phyloP scores from a whole-genome alignment of 257 asterid genomes.

The Fraxinus excelsior region DNA sequence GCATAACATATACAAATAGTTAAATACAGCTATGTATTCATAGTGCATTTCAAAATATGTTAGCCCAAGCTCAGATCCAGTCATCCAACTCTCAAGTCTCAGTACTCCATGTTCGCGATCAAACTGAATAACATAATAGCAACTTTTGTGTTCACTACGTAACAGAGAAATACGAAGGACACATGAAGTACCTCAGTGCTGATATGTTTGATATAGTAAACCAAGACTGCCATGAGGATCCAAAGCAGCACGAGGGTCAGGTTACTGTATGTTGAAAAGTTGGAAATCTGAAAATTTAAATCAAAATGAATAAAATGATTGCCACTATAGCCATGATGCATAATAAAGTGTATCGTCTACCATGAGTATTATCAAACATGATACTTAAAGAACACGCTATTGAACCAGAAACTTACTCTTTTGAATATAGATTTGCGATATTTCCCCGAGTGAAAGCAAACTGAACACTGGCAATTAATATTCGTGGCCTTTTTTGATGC shows the following conservation, averaged over 20 bases:
- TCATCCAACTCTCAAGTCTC: background rate
- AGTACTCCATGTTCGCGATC: background rate
- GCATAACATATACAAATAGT: background rate
- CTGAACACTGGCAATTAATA: slow-evolving; percentile 80
- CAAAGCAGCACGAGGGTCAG: slow-evolving; percentile 91
- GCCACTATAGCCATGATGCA: background rate
- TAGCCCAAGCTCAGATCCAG: background rate
- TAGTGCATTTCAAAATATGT: background rate
- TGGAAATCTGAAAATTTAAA: slow-evolving; percentile 70
- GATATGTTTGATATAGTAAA: slow-evolving; percentile 70
- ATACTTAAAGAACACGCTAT: background rate
- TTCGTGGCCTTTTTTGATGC: slow-evolving; percentile 59
- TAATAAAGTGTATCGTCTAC: background rate
- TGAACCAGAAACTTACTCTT: slow-evolving; percentile 55
- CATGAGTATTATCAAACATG: slow-evolving; percentile 1
- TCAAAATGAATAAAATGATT: slow-evolving; percentile 13
- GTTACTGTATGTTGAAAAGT: slow-evolving; percentile 92
- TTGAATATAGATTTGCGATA: slow-evolving; percentile 85
- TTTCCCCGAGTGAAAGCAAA: slow-evolving; percentile 89
- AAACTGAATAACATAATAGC: background rate
- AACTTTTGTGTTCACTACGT: background rate
- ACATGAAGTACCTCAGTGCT: slow-evolving; percentile 76
- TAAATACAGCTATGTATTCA: background rate
- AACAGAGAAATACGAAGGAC: slow-evolving; percentile 11
- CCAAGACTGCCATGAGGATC: slow-evolving; percentile 69